Evolutionary conservation across 371 early-diverging fungal genomes (phyloP), one percentile per base, ranked within the genome.

Genomic region (Mucor velutinosus): DNA sequence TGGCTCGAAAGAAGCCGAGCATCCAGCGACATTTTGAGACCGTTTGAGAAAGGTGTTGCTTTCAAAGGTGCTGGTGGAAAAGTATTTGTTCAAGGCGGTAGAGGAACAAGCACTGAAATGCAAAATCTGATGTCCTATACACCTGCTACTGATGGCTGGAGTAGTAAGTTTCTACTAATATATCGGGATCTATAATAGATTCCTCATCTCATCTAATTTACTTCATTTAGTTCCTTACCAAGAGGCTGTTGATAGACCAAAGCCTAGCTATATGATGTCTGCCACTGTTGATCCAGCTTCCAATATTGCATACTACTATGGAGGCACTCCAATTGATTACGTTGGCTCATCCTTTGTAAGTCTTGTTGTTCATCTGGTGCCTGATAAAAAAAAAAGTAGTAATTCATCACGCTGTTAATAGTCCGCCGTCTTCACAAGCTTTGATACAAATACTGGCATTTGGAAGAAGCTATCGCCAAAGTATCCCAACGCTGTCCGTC

Each of bases 261-360:
- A 49, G 39, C 60, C 68, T 14, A 67, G 66, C 15, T 62, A 67
- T 10, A 45, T 64, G 49, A 82, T 82, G 82, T 63, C 82, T 19
- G 82, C 76, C 11, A 70, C 65, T 15, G 37, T 72, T 1, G 69
- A 82, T 55, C 59, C 60, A 19, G 47, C 56, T 10, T 65, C 70
- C 6, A 65, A 70, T 17, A 58, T 72, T 29, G 71, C 73, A 21
- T 82, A 78, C 75, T 76, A 75, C 60, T 82, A 74, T 64, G 80
- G 82, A 19, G 82, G 82, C 21, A 56, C 67, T 27, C 30, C 71
- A n/a, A 60, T 75, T 12, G 43, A 41, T n/a, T 39, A 47, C 19
- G 27, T 17, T 15, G 57, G 33, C 5, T 53, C 35, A 25, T 32
- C 55, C 14, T 53, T 53, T 53, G 53, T 53, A 53, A 53, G 53